Evolutionary conservation across 805 yeast species (phyloP).

Genomic region (Barnettozyma wickerhamii): DNA sequence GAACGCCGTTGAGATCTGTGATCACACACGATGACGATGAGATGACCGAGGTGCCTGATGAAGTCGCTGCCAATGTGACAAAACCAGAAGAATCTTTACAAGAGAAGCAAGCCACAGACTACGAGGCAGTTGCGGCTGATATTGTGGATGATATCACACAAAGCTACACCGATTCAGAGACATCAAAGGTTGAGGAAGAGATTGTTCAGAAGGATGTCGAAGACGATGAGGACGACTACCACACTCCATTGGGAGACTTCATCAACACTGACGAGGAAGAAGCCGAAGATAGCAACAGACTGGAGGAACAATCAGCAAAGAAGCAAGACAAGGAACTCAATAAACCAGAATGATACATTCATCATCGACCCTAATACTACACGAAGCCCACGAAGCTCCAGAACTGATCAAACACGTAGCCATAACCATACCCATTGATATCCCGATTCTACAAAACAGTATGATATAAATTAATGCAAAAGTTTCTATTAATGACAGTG

Average conservation of each 20-base stretch:
- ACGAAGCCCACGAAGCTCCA: too few species aligned
- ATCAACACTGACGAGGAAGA: slow-evolving; percentile 2
- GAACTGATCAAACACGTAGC: too few species aligned
- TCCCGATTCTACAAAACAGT: too few species aligned
- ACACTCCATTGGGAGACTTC: slow-evolving; percentile 2
- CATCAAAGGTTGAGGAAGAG: background rate
- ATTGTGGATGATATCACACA: slow-evolving; percentile 3
- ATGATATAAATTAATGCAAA: too few species aligned
- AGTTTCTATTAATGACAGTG: too few species aligned
- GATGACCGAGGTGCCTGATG: background rate
- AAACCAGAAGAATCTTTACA: background rate
- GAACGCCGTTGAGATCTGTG: slow-evolving; percentile 5
- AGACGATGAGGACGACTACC: slow-evolving; percentile 4
- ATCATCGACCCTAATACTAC: too few species aligned
- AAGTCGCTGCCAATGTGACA: background rate
- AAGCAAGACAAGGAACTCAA: background rate
- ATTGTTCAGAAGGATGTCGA: slow-evolving; percentile 4
- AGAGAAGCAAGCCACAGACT: background rate
- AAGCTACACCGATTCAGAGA: background rate
- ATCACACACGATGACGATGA: slow-evolving; percentile 14
- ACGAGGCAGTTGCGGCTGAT: slow-evolving; percentile 5
- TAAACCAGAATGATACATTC: too few species aligned
- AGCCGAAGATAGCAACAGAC: background rate
- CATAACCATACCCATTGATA: too few species aligned
- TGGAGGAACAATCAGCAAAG: background rate